Base-by-base conservation (phyloP, 768 basidiomycete genomes). In the Mycena albidolilacea region DNA sequence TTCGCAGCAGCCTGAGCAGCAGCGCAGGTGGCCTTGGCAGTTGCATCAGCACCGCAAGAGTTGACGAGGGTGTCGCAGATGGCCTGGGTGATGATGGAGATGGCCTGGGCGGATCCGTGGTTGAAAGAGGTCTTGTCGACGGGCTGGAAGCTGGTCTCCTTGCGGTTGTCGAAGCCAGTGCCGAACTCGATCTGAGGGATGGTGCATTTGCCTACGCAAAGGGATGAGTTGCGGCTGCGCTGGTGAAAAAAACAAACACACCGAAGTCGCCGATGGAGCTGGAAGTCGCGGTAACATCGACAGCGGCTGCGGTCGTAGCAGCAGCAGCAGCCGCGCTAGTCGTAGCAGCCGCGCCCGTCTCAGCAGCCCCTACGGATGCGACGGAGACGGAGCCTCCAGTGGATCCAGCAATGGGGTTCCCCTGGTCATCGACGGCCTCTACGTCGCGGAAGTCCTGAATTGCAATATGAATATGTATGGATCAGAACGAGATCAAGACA, bases 31-130 rank as follows among this genome's bases (percentile, higher is more conserved):
- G 79, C 81, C 78, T 87, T 85, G 3, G 90, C 90, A 12, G 86
- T 86, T 62, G 84, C 82, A 75, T 91, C 87, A 7, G 90, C 90
- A 19, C 82, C 84, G 78, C 90, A 92, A 6, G 80, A 77, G 84
- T 89, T 90, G 39, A 81, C 83, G 69, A 92, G 81, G 7, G 82
- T 83, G 79, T 90, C 88, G 75, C 91, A 92, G 54, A 91, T 89
- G 80, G 82, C 87, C 66, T 68, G 84, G 15, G 89, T 86, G 82
- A 91, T 91, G 78, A 91, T 90, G 74, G 82, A 84, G 75, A 90
- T 88, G 78, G 86, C 86, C 75, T 90, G 85, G n/a, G 90, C 90
- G 17, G 90, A 90, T 52, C 89, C 88, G 75, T 91, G 90, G 81
- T 83, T 85, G 83, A 81, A 90, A 0, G 87, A 87, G 7, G 86